phyloP scores from a whole-genome alignment of 2,329 filamentous ascomycete species.

The Apiospora arundinis region DNA sequence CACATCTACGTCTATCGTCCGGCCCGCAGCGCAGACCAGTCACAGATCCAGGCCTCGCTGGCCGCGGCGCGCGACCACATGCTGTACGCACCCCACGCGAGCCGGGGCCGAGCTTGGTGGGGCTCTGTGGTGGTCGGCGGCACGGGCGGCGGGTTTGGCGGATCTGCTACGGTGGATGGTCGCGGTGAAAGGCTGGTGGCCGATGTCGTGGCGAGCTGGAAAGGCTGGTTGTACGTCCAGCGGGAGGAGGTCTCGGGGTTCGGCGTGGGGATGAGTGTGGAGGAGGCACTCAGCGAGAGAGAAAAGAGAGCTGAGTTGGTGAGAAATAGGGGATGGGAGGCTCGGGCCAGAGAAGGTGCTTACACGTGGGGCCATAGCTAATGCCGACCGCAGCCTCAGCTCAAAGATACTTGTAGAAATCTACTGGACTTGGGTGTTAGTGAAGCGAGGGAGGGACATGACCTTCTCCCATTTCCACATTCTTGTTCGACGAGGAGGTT shows the following conservation, averaged over 20 bases:
- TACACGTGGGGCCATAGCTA: slow-evolving; percentile 1
- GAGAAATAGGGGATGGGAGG: slow-evolving; percentile 41
- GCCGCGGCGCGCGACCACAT: slow-evolving; percentile 53
- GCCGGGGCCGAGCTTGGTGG: slow-evolving; percentile 59
- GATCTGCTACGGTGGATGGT: slow-evolving; percentile 29
- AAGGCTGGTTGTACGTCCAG: slow-evolving; percentile 61
- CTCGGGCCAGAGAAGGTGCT: slow-evolving; percentile 48
- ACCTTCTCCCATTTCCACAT: neutral
- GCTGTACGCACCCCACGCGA: slow-evolving; percentile 57
- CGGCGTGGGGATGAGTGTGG: slow-evolving; percentile 45
- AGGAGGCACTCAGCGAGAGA: slow-evolving; percentile 51
- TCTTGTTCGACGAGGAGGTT: neutral
- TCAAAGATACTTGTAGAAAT: neutral
- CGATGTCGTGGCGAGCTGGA: slow-evolving; percentile 45
- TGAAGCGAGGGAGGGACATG: neutral
- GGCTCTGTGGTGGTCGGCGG: slow-evolving; percentile 62
- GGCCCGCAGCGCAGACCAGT: slow-evolving; percentile 34
- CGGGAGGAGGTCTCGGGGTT: slow-evolving; percentile 50
- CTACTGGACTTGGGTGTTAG: neutral
- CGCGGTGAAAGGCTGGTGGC: slow-evolving; percentile 22
- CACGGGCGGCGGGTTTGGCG: slow-evolving; percentile 40
- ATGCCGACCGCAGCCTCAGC: neutral
- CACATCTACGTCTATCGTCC: slow-evolving; percentile 60
- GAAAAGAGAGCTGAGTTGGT: slow-evolving; percentile 42
- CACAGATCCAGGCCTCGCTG: slow-evolving; percentile 44